A percentile compares a stretch with the other conserved stretches of the same genome.
phyloP scores from a whole-genome alignment of 192 early-diverging fungal species.

The Funneliformis mosseae region DNA sequence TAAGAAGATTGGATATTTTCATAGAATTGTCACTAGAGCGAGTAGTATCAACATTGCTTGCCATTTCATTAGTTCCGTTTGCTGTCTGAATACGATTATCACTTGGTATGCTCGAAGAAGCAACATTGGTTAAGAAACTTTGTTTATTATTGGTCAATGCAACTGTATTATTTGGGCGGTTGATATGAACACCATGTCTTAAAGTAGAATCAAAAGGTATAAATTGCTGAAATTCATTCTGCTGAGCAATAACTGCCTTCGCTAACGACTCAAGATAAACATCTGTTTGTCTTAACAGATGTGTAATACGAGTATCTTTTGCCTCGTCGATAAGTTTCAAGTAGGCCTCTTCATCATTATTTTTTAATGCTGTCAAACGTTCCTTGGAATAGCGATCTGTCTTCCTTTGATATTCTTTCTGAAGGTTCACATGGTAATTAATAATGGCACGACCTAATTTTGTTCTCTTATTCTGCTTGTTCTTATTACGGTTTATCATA shows the following conservation, averaged over 20 bases:
- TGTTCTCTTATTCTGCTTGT: constrained; percentile 64
- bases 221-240: constrained; percentile 52
- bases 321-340: constrained; percentile 92
- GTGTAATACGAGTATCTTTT: constrained; percentile 95
- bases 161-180: neutral
- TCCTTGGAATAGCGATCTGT: constrained; percentile 83
- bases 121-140: neutral
- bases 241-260: constrained; percentile 83
- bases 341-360: constrained; percentile 97
- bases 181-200: neutral
- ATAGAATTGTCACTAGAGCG: neutral
- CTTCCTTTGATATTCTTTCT: constrained; percentile 93
- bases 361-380: constrained; percentile 94
- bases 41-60: neutral
- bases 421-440: constrained; percentile 76
- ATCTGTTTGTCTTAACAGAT: constrained; percentile 89
- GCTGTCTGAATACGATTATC: neutral
- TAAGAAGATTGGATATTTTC: neutral
- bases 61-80: neutral
- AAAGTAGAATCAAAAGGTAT: neutral
- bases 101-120: neutral
- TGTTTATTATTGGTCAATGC: neutral
- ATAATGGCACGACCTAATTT: constrained; percentile 80
- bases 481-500: constrained; percentile 65
- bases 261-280: constrained; percentile 80